Conservation (phyloP, 176 grass and related monocot genomes). For the Ensete ventricosum region DNA sequence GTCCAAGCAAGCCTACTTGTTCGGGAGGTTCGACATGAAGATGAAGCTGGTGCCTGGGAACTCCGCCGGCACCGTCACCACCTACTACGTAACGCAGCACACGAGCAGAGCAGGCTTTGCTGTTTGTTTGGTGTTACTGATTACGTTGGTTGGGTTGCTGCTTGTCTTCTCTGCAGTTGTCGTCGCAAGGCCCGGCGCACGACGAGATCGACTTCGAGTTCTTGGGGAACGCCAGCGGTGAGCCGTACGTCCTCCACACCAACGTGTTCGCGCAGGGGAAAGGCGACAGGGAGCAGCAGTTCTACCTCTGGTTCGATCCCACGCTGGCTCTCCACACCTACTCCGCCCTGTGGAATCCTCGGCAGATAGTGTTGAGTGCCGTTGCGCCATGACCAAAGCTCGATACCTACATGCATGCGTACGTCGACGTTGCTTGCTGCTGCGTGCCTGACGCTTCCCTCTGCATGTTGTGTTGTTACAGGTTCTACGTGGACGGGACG, state of each 20-base stretch:
- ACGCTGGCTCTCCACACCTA: slow-evolving; percentile 8
- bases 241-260: slow-evolving; percentile 10
- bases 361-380: neutral
- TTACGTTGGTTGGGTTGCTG: too few species aligned
- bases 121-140: too few species aligned
- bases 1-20: neutral
- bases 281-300: slow-evolving; percentile 12
- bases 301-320: slow-evolving; percentile 17
- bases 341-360: slow-evolving; percentile 15
- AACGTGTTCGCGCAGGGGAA: slow-evolving; percentile 6
- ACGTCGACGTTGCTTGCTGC: too few species aligned
- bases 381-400: neutral
- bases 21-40: slow-evolving; percentile 3
- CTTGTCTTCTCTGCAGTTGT: neutral
- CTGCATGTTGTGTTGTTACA: neutral
- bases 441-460: too few species aligned
- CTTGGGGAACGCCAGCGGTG: neutral
- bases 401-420: too few species aligned
- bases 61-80: slow-evolving; percentile 23
- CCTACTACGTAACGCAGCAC: neutral
- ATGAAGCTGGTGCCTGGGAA: slow-evolving; percentile 14
- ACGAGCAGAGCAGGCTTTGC: too few species aligned
- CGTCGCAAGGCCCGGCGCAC: slow-evolving; percentile 6
- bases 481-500: slow-evolving; percentile 10
- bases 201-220: slow-evolving; percentile 19